Evolutionary conservation across 345 rosid genomes (phyloP).

Genomic region (Syzygium jambos): DNA sequence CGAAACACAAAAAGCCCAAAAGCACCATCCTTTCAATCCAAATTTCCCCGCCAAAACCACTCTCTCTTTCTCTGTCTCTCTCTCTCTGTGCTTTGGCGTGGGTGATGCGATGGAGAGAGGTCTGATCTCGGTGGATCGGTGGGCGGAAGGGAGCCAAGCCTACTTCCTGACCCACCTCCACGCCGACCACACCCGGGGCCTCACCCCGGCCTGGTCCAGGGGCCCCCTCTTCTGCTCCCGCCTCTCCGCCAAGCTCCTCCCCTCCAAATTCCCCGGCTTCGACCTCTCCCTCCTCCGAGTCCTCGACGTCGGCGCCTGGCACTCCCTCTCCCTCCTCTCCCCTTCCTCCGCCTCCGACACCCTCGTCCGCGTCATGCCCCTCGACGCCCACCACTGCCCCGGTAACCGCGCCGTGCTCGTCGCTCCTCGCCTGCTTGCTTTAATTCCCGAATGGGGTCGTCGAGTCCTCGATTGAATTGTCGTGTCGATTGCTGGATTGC

Average conservation of each 20-base stretch:
- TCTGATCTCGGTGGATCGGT: slow-evolving; percentile 65
- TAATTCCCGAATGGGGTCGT: neutral
- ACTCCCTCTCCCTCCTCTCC: slow-evolving; percentile 32
- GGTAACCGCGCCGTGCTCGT: slow-evolving; percentile 10
- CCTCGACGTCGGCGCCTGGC: slow-evolving; percentile 47
- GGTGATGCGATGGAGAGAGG: slow-evolving; percentile 44
- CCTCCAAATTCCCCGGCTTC: slow-evolving; percentile 55
- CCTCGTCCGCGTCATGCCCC: slow-evolving; percentile 35
- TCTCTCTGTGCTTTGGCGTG: neutral
- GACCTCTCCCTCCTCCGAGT: slow-evolving; percentile 51
- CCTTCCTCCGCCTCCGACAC: slow-evolving; percentile 32
- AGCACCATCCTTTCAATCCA: neutral
- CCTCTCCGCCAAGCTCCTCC: slow-evolving; percentile 64
- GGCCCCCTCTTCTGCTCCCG: slow-evolving; percentile 76
- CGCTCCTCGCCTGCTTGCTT: neutral
- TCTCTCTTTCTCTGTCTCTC: neutral
- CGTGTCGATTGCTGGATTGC: neutral
- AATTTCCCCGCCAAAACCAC: neutral
- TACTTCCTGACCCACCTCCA: slow-evolving; percentile 75
- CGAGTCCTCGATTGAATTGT: neutral
- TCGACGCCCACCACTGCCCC: slow-evolving; percentile 71
- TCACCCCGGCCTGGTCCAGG: slow-evolving; percentile 38
- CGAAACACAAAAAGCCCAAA: neutral
- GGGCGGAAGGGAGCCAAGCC: slow-evolving; percentile 54
- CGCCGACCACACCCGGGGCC: slow-evolving; percentile 68